A percentile compares a stretch with the other conserved stretches of the same genome.
These are phyloP conservation scores for Suillus fuscotomentosus DNA, from an alignment of 768 basidiomycete species.

Conservation along the genomic window DNA sequence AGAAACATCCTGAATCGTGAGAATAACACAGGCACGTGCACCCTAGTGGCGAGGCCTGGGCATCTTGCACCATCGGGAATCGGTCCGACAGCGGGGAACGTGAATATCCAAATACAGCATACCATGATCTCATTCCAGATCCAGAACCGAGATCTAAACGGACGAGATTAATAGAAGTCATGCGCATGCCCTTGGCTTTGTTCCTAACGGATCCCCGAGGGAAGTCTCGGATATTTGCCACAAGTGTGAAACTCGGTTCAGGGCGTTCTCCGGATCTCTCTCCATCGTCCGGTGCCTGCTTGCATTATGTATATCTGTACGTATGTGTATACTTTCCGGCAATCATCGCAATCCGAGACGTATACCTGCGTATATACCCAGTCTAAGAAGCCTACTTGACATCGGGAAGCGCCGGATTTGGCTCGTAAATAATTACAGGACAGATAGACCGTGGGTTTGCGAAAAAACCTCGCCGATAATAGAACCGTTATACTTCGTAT, in stretches of 20 bases:
- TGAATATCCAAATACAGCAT: neutral
- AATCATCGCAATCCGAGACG: neutral
- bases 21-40: slow-evolving; percentile 8
- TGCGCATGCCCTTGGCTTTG: neutral
- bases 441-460: slow-evolving; percentile 2
- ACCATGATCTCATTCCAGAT: slow-evolving; percentile 2
- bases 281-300: neutral
- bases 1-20: slow-evolving; percentile 14
- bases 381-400: neutral
- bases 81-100: slow-evolving; percentile 3
- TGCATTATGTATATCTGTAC: neutral
- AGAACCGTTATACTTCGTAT: neutral
- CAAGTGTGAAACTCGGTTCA: neutral
- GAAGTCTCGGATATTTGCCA: slow-evolving; percentile 3
- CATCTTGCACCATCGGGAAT: neutral
- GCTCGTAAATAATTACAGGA: slow-evolving; percentile 1
- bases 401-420: neutral
- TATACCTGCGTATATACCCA: neutral
- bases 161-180: slow-evolving; percentile 3
- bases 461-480: neutral
- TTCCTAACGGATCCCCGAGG: slow-evolving; percentile 6
- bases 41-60: no score
- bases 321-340: slow-evolving; percentile 1
- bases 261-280: slow-evolving; percentile 1
- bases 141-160: neutral